These are phyloP conservation scores for Apium graveolens DNA, from an alignment of 129 eudicot species.

Conservation along the genomic window DNA sequence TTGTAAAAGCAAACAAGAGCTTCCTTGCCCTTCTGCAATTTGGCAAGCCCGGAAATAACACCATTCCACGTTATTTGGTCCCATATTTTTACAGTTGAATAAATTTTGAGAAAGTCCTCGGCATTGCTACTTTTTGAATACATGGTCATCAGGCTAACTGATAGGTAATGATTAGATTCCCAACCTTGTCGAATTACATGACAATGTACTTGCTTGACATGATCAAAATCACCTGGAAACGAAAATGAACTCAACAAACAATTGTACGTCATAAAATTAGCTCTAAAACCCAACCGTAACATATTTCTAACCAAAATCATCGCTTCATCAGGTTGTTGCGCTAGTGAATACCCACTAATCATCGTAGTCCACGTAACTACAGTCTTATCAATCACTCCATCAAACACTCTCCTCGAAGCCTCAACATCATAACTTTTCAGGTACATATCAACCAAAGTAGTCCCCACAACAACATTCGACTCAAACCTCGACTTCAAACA, in stretches of 20 bases:
- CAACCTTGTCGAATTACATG: slow-evolving; percentile 41
- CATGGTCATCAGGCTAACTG: slow-evolving; percentile 31
- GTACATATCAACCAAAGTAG: slow-evolving; percentile 51
- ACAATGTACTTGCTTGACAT: slow-evolving; percentile 44
- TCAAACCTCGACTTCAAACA: slow-evolving; percentile 37
- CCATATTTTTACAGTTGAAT: slow-evolving; percentile 27
- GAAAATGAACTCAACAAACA: slow-evolving; percentile 44
- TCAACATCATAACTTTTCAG: slow-evolving; percentile 34
- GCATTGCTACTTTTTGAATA: slow-evolving; percentile 37
- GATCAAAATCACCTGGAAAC: slow-evolving; percentile 17
- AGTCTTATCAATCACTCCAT: slow-evolving; percentile 33
- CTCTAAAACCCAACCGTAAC: slow-evolving; percentile 28
- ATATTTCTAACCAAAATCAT: slow-evolving; percentile 45
- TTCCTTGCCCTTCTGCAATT: slow-evolving; percentile 29
- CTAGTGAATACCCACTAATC: slow-evolving; percentile 43
- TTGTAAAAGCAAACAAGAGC: slow-evolving; percentile 36
- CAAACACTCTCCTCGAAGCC: slow-evolving; percentile 42
- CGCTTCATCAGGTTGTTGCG: slow-evolving; percentile 26
- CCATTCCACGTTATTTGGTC: slow-evolving; percentile 63
- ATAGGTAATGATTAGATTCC: slow-evolving; percentile 31
- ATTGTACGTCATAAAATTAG: slow-evolving; percentile 44
- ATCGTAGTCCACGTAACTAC: slow-evolving; percentile 47
- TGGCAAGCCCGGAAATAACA: slow-evolving; percentile 50
- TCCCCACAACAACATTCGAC: slow-evolving; percentile 41
- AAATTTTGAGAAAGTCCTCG: slow-evolving; percentile 35